These are phyloP conservation scores for Sugiyamaella qingdaonensis DNA, from an alignment of 805 yeast genomes.

Conservation along the genomic window DNA sequence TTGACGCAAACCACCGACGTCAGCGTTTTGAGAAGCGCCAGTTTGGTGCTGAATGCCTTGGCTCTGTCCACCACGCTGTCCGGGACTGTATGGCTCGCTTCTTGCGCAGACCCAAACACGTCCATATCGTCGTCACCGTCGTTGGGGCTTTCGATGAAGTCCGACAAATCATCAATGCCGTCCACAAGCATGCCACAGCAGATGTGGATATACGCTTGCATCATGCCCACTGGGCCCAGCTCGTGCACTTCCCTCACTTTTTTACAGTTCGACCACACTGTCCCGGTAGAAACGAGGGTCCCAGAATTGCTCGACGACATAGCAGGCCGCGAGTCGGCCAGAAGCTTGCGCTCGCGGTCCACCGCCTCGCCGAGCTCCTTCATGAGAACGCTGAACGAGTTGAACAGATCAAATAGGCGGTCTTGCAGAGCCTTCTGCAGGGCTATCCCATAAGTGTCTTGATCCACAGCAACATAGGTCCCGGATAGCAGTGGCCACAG, in stretches of 20 bases:
- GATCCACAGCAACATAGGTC: neutral
- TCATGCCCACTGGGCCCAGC: neutral
- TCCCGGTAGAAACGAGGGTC: constrained; percentile 59
- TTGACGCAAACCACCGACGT: neutral
- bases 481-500: neutral
- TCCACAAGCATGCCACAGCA: constrained; percentile 9
- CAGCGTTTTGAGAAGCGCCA: neutral
- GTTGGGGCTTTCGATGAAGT: neutral
- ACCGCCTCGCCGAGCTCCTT: constrained; percentile 12
- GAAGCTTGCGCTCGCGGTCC: constrained; percentile 13
- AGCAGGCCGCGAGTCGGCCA: neutral
- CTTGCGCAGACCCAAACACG: neutral
- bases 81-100: neutral
- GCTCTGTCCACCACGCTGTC: neutral
- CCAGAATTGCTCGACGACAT: constrained; percentile 2
- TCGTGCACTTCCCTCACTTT: constrained; percentile 29
- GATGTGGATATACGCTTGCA: neutral
- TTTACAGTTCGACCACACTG: constrained; percentile 69
- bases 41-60: neutral
- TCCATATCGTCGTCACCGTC: constrained; percentile 10
- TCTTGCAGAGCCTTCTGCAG: neutral
- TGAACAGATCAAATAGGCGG: neutral
- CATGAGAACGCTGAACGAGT: constrained; percentile 15
- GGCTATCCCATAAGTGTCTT: neutral
- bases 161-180: constrained; percentile 10